These are phyloP conservation scores for Phoenix dactylifera DNA, from an alignment of 176 grass and related monocot species.

Conservation along the genomic window DNA sequence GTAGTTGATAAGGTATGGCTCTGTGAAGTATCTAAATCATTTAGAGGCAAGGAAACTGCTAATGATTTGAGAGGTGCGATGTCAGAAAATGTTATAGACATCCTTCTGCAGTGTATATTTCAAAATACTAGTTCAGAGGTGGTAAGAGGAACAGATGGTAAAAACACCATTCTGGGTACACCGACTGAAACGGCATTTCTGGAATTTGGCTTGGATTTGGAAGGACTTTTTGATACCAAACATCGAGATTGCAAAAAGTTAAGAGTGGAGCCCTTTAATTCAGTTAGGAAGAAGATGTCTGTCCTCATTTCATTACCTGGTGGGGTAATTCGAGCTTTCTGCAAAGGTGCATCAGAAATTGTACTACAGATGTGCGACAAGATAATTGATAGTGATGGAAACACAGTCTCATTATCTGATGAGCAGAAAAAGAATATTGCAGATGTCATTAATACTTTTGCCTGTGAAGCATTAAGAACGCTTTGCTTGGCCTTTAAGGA, in stretches of 20 bases:
- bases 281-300: constrained; percentile 89
- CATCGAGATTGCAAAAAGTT: constrained; percentile 35
- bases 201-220: constrained; percentile 76
- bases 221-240: constrained; percentile 26
- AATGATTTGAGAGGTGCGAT: constrained; percentile 29
- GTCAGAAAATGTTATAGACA: constrained; percentile 41
- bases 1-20: constrained; percentile 87
- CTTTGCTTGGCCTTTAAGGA: constrained; percentile 96
- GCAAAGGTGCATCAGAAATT: constrained; percentile 89
- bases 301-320: constrained; percentile 48
- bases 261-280: constrained; percentile 91
- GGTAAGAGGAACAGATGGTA: constrained; percentile 57
- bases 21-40: constrained; percentile 37
- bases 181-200: constrained; percentile 87
- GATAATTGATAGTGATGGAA: constrained; percentile 41
- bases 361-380: constrained; percentile 52
- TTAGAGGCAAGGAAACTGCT: constrained; percentile 36
- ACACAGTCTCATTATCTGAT: constrained; percentile 37
- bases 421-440: constrained; percentile 31
- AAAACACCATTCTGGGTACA: constrained; percentile 60
- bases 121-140: constrained; percentile 80
- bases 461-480: constrained; percentile 80
- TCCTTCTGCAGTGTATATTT: constrained; percentile 67
- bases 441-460: constrained; percentile 55
- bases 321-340: constrained; percentile 39